Evolutionary conservation across 768 basidiomycete genomes (phyloP), one percentile per base, ranked within the genome.

Genomic region (Mrakia frigida): DNA sequence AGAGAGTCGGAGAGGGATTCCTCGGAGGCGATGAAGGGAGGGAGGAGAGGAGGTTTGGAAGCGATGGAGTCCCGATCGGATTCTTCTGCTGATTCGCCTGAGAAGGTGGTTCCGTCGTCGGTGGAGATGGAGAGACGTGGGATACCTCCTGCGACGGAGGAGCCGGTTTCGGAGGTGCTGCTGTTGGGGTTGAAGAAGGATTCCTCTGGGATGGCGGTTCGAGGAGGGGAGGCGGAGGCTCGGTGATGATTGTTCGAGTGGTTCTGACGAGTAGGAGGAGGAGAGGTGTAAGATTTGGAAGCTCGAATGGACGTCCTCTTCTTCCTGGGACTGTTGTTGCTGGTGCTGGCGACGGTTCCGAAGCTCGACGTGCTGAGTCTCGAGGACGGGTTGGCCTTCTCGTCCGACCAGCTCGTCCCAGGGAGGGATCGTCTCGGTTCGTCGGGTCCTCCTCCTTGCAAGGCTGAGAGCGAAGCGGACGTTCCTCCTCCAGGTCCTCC

Each of bases 1-100:
- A 78, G 87, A 86, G 92, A 91, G 79, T 94, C 92, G 0, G 92
- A 88, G 46, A 95, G 85, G 0, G 91, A 91, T 81, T 93, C 91
- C 2, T 88, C 87, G 18, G 81, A 81, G 21, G 82, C 80, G 77
- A 80, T 80, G 75, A 83, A 82, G 9, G 83, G 81, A 21, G 83
- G 83, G 18, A 83, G 79, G 0, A 82, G 77, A 3, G 82, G 84
- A 16, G 82, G 83, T 41, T 75, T 74, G 41, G 79, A 80, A 6
- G 61, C 69, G 52, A 80, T 74, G 7, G 79, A 79, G 10, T 39
- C 76, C 3, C 67, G 76, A 2, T 78, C 70, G 13, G 79, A 79
- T 13, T 77, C 79, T 21, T 50, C 46, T 50, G 46, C 46, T 53
- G 63, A 79, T 52, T 21, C 79, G 33, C 46, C 46, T 18, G 81